Base-by-base conservation (phyloP, 805 yeast species). In the Clavispora asparagi region DNA sequence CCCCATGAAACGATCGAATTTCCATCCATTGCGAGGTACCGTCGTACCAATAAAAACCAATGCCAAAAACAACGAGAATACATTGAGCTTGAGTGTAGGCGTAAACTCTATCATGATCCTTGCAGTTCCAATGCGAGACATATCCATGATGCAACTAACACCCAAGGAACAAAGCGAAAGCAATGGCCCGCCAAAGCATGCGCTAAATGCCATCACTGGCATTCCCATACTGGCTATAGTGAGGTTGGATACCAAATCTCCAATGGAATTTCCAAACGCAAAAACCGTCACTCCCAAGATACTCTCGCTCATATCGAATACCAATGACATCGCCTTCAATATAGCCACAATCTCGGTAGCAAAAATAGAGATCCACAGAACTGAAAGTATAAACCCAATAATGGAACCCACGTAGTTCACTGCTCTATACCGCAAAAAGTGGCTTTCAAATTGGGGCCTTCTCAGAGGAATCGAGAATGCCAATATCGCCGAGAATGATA, bases 141-240 rank as follows among this genome's bases (percentile, higher is more conserved):
- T 50, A 7, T 52, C 38, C 13, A 54, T 40, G 12, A 45, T 40
- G 6, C 54, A 45, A 54, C 87, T 85, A 6, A 84, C 57, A 0
- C 97, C 97, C 49, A 92, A 67, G 0, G 97, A 95, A 35, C 91
- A 71, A 10, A 94, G 68, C 44, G 90, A 85, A 37, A 94, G 62
- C 47, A 92, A 65, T 0, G 98, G 98, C 1, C 97, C 89, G 0
- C 97, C 98, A 62, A 91, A 85, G 59, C 98, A 91, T 0, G 97
- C 97, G 27, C 94, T 87, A n/a, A 94, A 71, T 0, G 97, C 97
- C 86, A 92, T 86, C 40, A 85, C 74, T 0, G 96, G 87, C 67
- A 80, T 82, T 0, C 96, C 96, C 74, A 87, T 77, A 47, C 71
- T 71, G 0, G 96, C 90, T 25, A 92, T 79, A 0, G 95, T 85